A percentile compares a stretch with the other conserved stretches of the same genome.
Conservation (phyloP, 192 early-diverging fungal genomes). For the Gryganskiella cystojenkinii region DNA sequence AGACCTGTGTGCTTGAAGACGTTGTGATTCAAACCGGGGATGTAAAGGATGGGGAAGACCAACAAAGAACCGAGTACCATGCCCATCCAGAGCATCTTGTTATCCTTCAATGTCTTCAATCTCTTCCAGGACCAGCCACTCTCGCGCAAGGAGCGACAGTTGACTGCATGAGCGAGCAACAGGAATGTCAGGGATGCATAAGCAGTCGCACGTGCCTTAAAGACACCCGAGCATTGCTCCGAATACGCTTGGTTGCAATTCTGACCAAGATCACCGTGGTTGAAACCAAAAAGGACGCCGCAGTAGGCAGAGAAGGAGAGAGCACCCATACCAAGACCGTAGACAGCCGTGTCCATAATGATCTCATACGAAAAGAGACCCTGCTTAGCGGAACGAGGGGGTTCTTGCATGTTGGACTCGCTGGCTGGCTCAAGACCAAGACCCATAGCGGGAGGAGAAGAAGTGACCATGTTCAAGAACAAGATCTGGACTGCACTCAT, state of each 20-base stretch:
- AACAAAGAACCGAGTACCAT: constrained; percentile 62
- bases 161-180: constrained; percentile 80
- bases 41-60: constrained; percentile 31
- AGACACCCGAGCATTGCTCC: constrained; percentile 66
- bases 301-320: constrained; percentile 74
- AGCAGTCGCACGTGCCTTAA: constrained; percentile 77
- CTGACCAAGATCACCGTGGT: constrained; percentile 67
- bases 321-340: constrained; percentile 72
- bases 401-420: constrained; percentile 74
- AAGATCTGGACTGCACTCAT: constrained; percentile 82
- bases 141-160: constrained; percentile 74
- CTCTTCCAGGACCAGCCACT: constrained; percentile 62
- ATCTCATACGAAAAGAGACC: constrained; percentile 76
- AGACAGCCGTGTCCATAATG: constrained; percentile 75
- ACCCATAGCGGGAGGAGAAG: constrained; percentile 81
- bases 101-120: constrained; percentile 20
- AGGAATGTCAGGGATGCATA: constrained; percentile 79
- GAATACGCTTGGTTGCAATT: constrained; percentile 59
- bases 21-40: constrained; percentile 48
- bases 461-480: constrained; percentile 81
- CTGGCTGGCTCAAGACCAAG: constrained; percentile 76
- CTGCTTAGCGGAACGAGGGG: constrained; percentile 69
- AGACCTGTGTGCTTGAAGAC: constrained; percentile 47
- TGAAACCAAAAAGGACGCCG: constrained; percentile 72
- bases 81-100: constrained; percentile 60